A percentile compares a stretch with the other conserved stretches of the same genome.
phyloP scores from a whole-genome alignment of 805 yeast species.

The Metschnikowia drakensbergensis region DNA sequence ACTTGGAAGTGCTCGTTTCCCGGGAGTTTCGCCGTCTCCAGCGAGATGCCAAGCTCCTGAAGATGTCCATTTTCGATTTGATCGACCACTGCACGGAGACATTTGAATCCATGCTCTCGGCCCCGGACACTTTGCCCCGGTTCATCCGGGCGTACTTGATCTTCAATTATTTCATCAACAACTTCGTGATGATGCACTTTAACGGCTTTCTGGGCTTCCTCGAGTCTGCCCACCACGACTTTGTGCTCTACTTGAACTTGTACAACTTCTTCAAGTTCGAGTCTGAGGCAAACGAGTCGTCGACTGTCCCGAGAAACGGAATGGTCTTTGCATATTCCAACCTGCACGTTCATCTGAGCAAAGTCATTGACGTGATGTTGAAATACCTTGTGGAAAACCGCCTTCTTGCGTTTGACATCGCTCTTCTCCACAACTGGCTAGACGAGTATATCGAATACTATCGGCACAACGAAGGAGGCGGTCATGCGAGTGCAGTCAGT shows the following conservation, averaged over 20 bases:
- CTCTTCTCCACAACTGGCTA: slow-evolving; percentile 36
- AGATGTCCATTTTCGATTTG: slow-evolving; percentile 38
- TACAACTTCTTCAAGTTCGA: slow-evolving; percentile 38
- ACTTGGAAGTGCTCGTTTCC: slow-evolving; percentile 15
- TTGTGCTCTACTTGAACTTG: slow-evolving; percentile 39
- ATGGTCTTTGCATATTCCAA: neutral
- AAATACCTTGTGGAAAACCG: slow-evolving; percentile 29
- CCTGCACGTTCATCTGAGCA: neutral
- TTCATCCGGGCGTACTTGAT: slow-evolving; percentile 39
- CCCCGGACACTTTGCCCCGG: slow-evolving; percentile 16
- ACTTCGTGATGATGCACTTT: slow-evolving; percentile 41
- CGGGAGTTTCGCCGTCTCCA: slow-evolving; percentile 38
- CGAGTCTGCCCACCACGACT: slow-evolving; percentile 34
- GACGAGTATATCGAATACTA: slow-evolving; percentile 37
- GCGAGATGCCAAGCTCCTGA: slow-evolving; percentile 25
- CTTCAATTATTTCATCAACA: slow-evolving; percentile 41
- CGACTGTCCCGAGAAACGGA: neutral
- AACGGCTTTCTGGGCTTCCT: slow-evolving; percentile 40
- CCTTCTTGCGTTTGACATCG: slow-evolving; percentile 32
- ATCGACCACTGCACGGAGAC: slow-evolving; percentile 39
- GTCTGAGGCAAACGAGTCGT: neutral
- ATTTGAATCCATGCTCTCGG: slow-evolving; percentile 28
- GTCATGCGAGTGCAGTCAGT: neutral
- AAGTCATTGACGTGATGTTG: slow-evolving; percentile 12
- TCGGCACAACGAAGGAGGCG: slow-evolving; percentile 11